Conservation (phyloP, 345 rosid species). For the Corymbia maculata region DNA sequence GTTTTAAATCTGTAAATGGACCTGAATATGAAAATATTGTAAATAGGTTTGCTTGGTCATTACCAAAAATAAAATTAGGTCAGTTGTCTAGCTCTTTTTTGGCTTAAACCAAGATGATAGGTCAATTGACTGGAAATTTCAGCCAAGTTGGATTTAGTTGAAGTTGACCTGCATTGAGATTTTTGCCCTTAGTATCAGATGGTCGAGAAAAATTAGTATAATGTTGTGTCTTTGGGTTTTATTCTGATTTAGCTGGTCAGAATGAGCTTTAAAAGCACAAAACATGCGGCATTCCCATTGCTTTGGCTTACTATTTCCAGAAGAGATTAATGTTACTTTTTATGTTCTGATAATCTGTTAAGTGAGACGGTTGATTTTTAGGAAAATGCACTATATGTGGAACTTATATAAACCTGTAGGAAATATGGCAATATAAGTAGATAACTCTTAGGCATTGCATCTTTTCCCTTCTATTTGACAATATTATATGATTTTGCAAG, state of each 20-base stretch:
- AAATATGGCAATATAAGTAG: background rate
- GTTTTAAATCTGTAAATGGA: background rate
- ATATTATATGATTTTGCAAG: conserved; percentile 12
- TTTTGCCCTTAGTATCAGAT: background rate
- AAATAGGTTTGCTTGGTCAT: background rate
- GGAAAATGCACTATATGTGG: background rate
- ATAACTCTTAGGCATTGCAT: background rate
- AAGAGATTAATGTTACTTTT: background rate
- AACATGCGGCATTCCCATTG: background rate
- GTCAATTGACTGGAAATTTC: background rate
- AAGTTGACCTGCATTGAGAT: background rate
- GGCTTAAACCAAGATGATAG: background rate
- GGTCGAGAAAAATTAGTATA: background rate
- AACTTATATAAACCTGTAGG: background rate
- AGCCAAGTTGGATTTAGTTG: background rate
- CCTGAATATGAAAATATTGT: background rate
- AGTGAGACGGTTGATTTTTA: background rate
- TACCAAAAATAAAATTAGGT: background rate
- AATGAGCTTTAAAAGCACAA: background rate
- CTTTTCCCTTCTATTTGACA: background rate
- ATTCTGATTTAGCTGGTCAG: background rate
- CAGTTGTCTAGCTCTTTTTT: background rate
- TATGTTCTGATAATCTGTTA: background rate
- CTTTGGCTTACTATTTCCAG: background rate
- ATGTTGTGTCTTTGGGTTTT: background rate